A percentile compares a stretch with the other conserved stretches of the same genome.
These are phyloP conservation scores for Diaporthe vexans DNA, from an alignment of 2,329 filamentous ascomycete genomes.

Conservation along the genomic window DNA sequence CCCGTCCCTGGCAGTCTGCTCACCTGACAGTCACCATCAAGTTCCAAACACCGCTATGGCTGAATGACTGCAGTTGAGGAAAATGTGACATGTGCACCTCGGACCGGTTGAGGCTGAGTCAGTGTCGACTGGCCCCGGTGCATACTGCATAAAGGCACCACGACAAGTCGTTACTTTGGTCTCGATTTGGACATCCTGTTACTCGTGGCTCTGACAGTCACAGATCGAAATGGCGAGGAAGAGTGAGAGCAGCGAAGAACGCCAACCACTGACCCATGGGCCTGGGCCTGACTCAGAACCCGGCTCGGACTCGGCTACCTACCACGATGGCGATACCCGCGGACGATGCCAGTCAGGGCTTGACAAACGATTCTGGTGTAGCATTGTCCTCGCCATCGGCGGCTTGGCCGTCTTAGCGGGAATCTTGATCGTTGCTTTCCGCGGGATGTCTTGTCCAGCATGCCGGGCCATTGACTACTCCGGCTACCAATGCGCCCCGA, in stretches of 20 bases:
- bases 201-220: background rate
- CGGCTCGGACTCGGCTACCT: background rate
- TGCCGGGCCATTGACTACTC: background rate
- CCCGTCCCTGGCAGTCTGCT: too few species aligned
- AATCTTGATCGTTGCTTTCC: background rate
- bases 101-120: background rate
- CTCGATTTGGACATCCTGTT: too few species aligned
- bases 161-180: background rate
- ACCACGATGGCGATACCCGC: background rate
- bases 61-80: background rate
- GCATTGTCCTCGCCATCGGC: background rate
- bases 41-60: too few species aligned
- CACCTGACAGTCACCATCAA: background rate
- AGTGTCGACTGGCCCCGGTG: background rate
- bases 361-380: background rate
- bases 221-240: background rate
- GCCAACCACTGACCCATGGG: background rate
- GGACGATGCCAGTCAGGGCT: background rate
- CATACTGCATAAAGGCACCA: background rate
- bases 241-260: background rate
- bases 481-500: background rate
- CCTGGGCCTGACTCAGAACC: background rate
- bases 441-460: background rate
- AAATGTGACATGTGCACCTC: background rate
- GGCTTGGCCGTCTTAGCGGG: background rate